Conservation (phyloP, 2,329 filamentous ascomycete species). For the Cadophora gregata region DNA sequence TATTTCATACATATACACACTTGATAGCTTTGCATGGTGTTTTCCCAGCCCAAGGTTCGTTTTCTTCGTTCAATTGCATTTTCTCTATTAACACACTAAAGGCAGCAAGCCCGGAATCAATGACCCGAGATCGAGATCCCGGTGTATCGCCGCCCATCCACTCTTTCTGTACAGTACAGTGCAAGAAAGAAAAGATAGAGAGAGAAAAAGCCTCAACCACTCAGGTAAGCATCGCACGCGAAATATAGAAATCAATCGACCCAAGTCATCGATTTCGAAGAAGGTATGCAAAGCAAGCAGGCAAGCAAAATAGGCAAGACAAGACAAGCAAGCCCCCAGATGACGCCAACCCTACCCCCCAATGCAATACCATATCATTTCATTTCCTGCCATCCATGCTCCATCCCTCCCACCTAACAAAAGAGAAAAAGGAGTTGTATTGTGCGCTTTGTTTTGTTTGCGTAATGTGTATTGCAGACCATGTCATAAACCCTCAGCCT, state of each 20-base stretch:
- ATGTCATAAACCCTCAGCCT: not conserved
- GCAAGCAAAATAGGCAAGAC: conserved; percentile 18
- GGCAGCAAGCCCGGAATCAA: not conserved
- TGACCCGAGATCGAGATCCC: not conserved
- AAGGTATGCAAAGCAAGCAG: conserved; percentile 12
- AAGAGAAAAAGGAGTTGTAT: conserved; percentile 20
- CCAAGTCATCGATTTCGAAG: not conserved
- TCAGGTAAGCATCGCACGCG: conserved; percentile 14
- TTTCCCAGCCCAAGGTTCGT: too few relatives aligned
- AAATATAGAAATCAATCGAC: conserved; percentile 12
- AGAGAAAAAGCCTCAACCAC: conserved; percentile 1
- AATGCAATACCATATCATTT: conserved; percentile 19
- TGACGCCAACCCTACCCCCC: conserved; percentile 24
- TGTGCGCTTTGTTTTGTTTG: not conserved
- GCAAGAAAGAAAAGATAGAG: conserved; percentile 8
- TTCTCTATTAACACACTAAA: conserved; percentile 23
- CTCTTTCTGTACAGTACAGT: conserved; percentile 24
- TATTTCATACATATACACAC: conserved; percentile 1
- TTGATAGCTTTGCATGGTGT: too few relatives aligned
- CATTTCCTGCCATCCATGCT: conserved; percentile 22
- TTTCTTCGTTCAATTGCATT: conserved; percentile 12
- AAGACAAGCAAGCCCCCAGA: conserved; percentile 26
- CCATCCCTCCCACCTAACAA: conserved; percentile 25
- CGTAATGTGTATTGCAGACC: not conserved
- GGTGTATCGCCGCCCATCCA: conserved; percentile 11